A percentile compares a stretch with the other conserved stretches of the same genome.
Evolutionary conservation across 2,329 filamentous ascomycete species (phyloP).

Genomic region (Lachnellula occidentalis): DNA sequence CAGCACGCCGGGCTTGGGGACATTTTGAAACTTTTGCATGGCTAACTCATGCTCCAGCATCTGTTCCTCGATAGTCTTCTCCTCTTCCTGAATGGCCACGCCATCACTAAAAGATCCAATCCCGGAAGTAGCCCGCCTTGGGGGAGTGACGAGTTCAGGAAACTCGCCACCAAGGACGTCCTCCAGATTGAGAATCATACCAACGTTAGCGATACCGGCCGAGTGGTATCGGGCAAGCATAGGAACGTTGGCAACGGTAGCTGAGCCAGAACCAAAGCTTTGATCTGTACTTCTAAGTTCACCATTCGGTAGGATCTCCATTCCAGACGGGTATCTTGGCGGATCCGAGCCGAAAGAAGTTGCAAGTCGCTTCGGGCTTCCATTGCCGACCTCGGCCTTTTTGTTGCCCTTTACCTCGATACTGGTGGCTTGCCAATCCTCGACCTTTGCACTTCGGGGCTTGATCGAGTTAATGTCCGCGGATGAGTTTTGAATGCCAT

Average conservation of each 20-base stretch:
- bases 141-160: not conserved
- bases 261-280: not conserved
- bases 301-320: not conserved
- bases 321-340: not conserved
- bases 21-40: conserved; percentile 8
- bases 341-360: not conserved
- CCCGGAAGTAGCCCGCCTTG: not conserved
- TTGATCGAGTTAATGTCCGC: not conserved
- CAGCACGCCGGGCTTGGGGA: conserved; percentile 16
- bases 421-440: not conserved
- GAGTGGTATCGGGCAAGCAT: not conserved
- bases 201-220: conserved; percentile 6
- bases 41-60: conserved; percentile 9
- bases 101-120: not conserved
- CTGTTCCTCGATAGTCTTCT: conserved; percentile 11
- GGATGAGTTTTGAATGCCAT: too few relatives aligned
- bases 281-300: not conserved
- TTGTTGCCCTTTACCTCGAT: not conserved
- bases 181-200: conserved; percentile 9
- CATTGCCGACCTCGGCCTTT: not conserved
- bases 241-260: not conserved
- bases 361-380: not conserved
- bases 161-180: conserved; percentile 1
- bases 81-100: not conserved
- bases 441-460: not conserved